phyloP scores from a whole-genome alignment of 2,329 filamentous ascomycete genomes.

The Penicillium polonicum region DNA sequence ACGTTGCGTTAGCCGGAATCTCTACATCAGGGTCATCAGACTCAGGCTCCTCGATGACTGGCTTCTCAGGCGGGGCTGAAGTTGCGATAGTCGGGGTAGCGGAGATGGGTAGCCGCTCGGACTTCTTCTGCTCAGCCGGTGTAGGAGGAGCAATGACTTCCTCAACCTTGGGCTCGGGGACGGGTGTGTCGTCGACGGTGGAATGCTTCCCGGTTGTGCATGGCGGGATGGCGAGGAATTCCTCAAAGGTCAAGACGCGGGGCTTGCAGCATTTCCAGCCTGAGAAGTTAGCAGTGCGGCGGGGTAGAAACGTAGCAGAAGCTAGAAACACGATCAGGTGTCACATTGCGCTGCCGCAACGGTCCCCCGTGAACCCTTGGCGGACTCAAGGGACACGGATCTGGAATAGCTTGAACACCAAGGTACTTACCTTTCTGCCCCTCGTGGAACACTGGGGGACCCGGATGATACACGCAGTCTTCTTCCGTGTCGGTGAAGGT shows the following conservation, averaged over 20 bases:
- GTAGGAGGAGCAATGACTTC: conserved; percentile 25
- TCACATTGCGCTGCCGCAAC: background rate
- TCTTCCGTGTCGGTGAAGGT: conserved; percentile 77
- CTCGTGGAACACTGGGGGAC: conserved; percentile 93
- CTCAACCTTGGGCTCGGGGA: conserved; percentile 41
- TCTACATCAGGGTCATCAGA: conserved; percentile 76
- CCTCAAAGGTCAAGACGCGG: conserved; percentile 93
- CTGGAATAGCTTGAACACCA: conserved; percentile 25
- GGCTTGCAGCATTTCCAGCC: conserved; percentile 99
- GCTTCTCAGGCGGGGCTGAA: conserved; percentile 32
- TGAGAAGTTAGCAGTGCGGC: conserved; percentile 40
- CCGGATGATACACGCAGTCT: conserved; percentile 86
- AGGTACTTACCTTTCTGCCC: conserved; percentile 83
- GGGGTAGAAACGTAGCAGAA: background rate
- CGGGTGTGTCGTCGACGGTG: conserved; percentile 72
- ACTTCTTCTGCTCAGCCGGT: conserved; percentile 19
- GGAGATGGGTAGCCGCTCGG: conserved; percentile 25
- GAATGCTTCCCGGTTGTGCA: conserved; percentile 94
- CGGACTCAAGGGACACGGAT: conserved; percentile 12
- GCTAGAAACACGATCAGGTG: background rate
- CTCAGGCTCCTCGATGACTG: conserved; percentile 66
- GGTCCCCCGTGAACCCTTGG: conserved; percentile 13
- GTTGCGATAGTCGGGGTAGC: conserved; percentile 30
- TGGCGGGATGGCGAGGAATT: conserved; percentile 88
- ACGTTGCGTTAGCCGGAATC: conserved; percentile 71